These are phyloP conservation scores for Saccharomycopsis fodiens DNA, from an alignment of 805 yeast genomes.

Conservation along the genomic window DNA sequence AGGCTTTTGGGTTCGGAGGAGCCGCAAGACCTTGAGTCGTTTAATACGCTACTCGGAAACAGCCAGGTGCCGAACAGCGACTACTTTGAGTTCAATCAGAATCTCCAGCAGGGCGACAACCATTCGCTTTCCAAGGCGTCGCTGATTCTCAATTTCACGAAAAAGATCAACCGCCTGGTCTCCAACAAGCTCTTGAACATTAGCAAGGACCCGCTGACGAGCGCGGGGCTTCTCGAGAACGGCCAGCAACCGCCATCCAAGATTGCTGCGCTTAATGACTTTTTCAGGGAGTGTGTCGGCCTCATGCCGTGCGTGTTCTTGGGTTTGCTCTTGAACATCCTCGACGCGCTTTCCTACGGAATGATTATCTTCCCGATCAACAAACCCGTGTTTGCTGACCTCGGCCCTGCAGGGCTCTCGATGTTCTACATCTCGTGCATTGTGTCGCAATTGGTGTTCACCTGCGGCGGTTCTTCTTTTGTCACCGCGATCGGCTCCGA, in stretches of 20 bases:
- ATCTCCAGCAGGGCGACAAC: constrained; percentile 4
- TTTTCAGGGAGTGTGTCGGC: constrained; percentile 3
- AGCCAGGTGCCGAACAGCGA: constrained; percentile 5
- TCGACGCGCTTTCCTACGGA: constrained; percentile 93
- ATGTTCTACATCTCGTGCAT: constrained; percentile 91
- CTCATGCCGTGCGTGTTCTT: constrained; percentile 68
- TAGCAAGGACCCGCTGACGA: background rate
- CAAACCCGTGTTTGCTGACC: constrained; percentile 61
- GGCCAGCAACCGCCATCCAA: background rate
- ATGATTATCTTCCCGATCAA: constrained; percentile 96
- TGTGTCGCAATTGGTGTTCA: constrained; percentile 81
- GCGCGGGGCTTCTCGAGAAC: background rate
- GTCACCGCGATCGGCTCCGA: constrained; percentile 92
- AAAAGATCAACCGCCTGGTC: constrained; percentile 19
- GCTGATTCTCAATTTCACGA: constrained; percentile 20
- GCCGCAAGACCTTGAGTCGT: constrained; percentile 19
- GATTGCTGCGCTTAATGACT: background rate
- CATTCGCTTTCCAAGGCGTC: constrained; percentile 13
- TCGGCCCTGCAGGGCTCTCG: constrained; percentile 87
- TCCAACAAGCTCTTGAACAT: constrained; percentile 16
- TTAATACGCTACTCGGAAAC: constrained; percentile 18
- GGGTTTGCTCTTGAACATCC: constrained; percentile 76
- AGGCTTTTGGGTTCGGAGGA: constrained; percentile 6
- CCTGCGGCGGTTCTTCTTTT: constrained; percentile 87
- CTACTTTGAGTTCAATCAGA: constrained; percentile 16